Evolutionary conservation across 768 basidiomycete genomes (phyloP).

Genomic region (Heimioporus sp.): DNA sequence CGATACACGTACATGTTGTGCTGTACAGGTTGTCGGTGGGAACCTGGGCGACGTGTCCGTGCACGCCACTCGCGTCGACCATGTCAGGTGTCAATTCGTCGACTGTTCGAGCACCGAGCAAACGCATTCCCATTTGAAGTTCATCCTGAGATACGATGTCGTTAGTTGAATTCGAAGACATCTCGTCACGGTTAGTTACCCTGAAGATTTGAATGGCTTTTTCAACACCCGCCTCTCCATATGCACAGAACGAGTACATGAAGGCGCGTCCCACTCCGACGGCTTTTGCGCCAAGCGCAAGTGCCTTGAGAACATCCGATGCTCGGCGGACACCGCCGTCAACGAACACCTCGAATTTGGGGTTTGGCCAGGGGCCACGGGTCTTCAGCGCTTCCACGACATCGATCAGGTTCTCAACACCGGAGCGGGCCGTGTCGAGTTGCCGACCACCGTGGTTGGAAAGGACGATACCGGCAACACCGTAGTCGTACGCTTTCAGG

Average conservation of each 20-base stretch:
- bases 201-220: slow-evolving; percentile 74
- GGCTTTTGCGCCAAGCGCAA: slow-evolving; percentile 79
- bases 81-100: slow-evolving; percentile 77
- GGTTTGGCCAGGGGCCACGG: slow-evolving; percentile 72
- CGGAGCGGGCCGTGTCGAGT: slow-evolving; percentile 76
- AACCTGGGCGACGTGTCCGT: slow-evolving; percentile 26
- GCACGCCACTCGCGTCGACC: slow-evolving; percentile 66
- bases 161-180: slow-evolving; percentile 48
- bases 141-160: slow-evolving; percentile 61
- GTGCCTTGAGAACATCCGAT: slow-evolving; percentile 81
- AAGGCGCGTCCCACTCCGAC: slow-evolving; percentile 83
- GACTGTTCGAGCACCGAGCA: slow-evolving; percentile 80
- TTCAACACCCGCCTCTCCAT: slow-evolving; percentile 84
- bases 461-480: slow-evolving; percentile 68
- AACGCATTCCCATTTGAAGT: slow-evolving; percentile 93
- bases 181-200: slow-evolving; percentile 45
- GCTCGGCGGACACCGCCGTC: slow-evolving; percentile 91
- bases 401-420: slow-evolving; percentile 80
- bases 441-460: slow-evolving; percentile 81
- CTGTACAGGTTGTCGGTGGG: slow-evolving; percentile 31
- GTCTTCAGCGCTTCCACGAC: slow-evolving; percentile 68
- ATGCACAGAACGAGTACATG: slow-evolving; percentile 81
- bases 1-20: slow-evolving; percentile 29
- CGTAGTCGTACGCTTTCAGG: slow-evolving; percentile 71
- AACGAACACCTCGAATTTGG: slow-evolving; percentile 79